Evolutionary conservation across 2,329 filamentous ascomycete genomes (phyloP).

Genomic region (Hirsutella minnesotensis): DNA sequence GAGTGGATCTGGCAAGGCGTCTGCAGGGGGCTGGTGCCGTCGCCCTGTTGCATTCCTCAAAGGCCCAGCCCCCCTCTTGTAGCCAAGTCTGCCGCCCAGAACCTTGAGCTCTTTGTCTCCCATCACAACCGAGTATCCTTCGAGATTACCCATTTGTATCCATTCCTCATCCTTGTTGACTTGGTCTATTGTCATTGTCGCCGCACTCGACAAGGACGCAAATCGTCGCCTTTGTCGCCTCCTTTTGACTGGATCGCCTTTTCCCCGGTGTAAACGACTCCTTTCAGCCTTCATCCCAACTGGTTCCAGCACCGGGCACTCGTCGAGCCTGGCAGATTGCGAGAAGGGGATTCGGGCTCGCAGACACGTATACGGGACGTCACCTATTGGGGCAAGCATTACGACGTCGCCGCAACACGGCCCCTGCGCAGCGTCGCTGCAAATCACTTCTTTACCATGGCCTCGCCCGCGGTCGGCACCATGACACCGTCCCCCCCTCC

Average conservation of each 20-base stretch:
- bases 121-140: conserved; percentile 8
- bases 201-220: not conserved
- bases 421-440: not conserved
- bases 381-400: too few species aligned
- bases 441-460: conserved; percentile 12
- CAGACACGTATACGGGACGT: too few species aligned
- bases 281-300: too few species aligned
- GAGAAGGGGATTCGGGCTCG: too few species aligned
- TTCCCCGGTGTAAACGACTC: too few species aligned
- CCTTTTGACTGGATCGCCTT: too few species aligned
- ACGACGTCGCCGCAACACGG: not conserved
- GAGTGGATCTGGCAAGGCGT: conserved; percentile 5
- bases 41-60: conserved; percentile 6
- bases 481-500: conserved; percentile 50
- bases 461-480: conserved; percentile 15
- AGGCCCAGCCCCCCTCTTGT: conserved; percentile 10
- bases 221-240: not conserved
- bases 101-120: conserved; percentile 9
- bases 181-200: conserved; percentile 2
- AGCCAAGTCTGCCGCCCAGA: conserved; percentile 8
- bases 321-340: too few species aligned
- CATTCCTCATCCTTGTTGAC: conserved; percentile 1
- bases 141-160: not conserved
- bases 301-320: too few species aligned
- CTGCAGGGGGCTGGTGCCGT: conserved; percentile 10